Percentiles rank a stretch among this genome's conserved stretches.
phyloP scores from a whole-genome alignment of 495 filamentous ascomycete genomes.

The Echria macrotheca region DNA sequence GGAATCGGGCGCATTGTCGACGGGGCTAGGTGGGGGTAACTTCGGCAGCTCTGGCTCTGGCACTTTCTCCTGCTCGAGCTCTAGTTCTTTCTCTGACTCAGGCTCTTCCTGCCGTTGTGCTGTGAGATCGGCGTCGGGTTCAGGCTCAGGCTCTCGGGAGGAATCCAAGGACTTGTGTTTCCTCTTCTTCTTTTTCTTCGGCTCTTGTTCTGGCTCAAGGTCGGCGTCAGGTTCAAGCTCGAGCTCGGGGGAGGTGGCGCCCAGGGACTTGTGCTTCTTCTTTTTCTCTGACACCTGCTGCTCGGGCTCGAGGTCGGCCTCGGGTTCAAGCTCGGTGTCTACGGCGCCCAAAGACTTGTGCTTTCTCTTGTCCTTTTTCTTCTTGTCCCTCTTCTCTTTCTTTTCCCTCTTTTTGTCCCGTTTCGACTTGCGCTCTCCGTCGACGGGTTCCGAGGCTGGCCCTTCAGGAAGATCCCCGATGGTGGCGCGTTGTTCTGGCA shows the following conservation, averaged over 20 bases:
- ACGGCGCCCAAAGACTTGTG: not conserved
- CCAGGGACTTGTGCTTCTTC: too few species aligned
- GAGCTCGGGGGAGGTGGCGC: too few species aligned
- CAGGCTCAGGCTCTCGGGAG: not conserved
- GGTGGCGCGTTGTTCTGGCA: not conserved
- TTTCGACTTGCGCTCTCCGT: not conserved
- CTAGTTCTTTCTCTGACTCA: too few species aligned
- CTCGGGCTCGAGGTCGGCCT: too few species aligned
- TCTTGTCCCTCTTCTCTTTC: not conserved
- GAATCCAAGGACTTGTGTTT: not conserved
- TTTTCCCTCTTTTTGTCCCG: not conserved
- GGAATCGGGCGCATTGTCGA: not conserved
- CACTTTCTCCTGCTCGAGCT: not conserved
- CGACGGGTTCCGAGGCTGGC: not conserved
- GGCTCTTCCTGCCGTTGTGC: too few species aligned
- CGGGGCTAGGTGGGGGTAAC: not conserved
- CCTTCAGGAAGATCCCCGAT: not conserved
- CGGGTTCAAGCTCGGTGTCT: not conserved
- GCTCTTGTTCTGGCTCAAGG: not conserved
- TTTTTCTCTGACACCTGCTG: too few species aligned
- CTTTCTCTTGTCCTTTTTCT: conserved; percentile 1
- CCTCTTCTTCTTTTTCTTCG: not conserved
- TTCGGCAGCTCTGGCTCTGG: not conserved
- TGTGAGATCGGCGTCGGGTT: not conserved
- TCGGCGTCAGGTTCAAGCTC: not conserved